Conservation (phyloP, 2,329 filamentous ascomycete species). For the Corniculantispora saksenae region DNA sequence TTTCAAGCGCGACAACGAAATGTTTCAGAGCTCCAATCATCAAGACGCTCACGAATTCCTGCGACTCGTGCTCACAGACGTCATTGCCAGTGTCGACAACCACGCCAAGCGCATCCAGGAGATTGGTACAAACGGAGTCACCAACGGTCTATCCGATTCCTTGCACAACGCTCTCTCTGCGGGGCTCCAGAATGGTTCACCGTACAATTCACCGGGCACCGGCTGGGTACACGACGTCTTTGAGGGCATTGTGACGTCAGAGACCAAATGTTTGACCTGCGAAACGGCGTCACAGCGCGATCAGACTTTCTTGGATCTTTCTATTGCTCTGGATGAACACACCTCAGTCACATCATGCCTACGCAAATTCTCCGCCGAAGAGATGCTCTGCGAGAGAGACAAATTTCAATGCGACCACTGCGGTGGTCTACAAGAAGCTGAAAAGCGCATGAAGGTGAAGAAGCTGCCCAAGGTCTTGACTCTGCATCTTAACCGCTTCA, state of each 20-base stretch:
- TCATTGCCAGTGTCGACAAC: constrained; percentile 91
- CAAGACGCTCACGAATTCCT: constrained; percentile 98
- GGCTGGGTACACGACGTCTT: constrained; percentile 98
- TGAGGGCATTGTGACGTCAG: constrained; percentile 89
- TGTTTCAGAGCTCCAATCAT: constrained; percentile 96
- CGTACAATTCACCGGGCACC: constrained; percentile 61
- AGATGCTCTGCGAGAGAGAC: constrained; percentile 97
- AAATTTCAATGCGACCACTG: constrained; percentile 99
- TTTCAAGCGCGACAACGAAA: constrained; percentile 90
- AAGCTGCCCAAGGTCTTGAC: constrained; percentile 87
- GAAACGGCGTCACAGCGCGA: constrained; percentile 94
- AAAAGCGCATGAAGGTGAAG: constrained; percentile 99
- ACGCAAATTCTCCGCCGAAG: constrained; percentile 93
- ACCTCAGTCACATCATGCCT: constrained; percentile 95
- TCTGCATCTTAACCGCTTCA: constrained; percentile 93
- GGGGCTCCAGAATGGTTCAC: constrained; percentile 38
- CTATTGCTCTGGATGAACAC: constrained; percentile 92
- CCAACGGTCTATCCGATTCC: constrained; percentile 50
- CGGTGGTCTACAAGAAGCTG: constrained; percentile 92
- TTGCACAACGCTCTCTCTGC: constrained; percentile 43
- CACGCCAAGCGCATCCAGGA: constrained; percentile 68
- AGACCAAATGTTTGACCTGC: constrained; percentile 94
- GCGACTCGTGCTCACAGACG: constrained; percentile 90
- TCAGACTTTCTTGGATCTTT: constrained; percentile 93
- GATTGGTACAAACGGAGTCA: constrained; percentile 39